Percentiles rank a stretch among this genome's conserved stretches.
phyloP scores from a whole-genome alignment of 331 rosid species.

The Rosa hybrid region DNA sequence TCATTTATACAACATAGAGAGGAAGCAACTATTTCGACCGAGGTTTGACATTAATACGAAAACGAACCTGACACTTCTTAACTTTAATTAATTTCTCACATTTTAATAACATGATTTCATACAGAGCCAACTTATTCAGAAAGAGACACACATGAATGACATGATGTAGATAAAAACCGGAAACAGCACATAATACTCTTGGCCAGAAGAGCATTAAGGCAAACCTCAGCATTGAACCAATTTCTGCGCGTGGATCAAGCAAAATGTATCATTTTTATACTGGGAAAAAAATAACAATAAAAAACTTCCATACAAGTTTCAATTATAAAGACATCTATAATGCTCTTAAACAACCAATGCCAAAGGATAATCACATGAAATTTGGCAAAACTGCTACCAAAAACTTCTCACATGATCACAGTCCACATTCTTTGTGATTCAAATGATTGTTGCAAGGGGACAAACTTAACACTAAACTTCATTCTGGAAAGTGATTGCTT shows the following conservation, averaged over 20 bases:
- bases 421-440: not conserved
- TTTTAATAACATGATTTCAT: not conserved
- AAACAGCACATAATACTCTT: conserved; percentile 1
- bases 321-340: not conserved
- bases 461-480: not conserved
- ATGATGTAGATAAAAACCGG: not conserved
- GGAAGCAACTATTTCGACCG: not conserved
- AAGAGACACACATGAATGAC: not conserved
- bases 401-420: not conserved
- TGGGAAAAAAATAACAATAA: too few relatives aligned
- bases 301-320: not conserved
- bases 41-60: not conserved
- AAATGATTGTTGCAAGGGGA: not conserved
- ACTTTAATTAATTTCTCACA: not conserved
- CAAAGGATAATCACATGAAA: conserved; percentile 9
- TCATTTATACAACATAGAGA: not conserved
- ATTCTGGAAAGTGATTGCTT: not conserved
- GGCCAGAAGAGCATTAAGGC: conserved; percentile 1
- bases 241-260: not conserved
- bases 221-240: not conserved
- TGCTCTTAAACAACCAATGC: not conserved
- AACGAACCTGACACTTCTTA: not conserved
- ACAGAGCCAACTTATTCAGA: not conserved
- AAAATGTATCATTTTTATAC: not conserved
- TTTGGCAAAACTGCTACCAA: not conserved